Percentiles rank a stretch among this genome's conserved stretches.
These are phyloP conservation scores for Microdochium paspali DNA, from an alignment of 2,329 filamentous ascomycete genomes.

Conservation along the genomic window DNA sequence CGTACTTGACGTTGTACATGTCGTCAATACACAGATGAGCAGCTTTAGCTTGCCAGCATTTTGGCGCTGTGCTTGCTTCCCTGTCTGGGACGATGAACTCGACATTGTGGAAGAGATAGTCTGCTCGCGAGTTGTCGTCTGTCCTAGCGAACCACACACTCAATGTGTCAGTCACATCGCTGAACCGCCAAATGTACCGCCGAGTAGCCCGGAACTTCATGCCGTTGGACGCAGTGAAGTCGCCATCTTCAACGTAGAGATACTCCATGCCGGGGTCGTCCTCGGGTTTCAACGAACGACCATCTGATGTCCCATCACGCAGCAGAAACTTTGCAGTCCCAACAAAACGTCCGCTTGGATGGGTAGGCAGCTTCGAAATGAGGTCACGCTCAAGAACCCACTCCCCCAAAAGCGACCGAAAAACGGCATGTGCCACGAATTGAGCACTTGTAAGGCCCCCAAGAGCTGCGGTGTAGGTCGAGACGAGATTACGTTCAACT, in stretches of 20 bases:
- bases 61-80: slow-evolving; percentile 9
- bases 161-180: slow-evolving; percentile 47
- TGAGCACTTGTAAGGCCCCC: slow-evolving; percentile 30
- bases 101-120: slow-evolving; percentile 70
- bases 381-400: slow-evolving; percentile 57
- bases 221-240: slow-evolving; percentile 48
- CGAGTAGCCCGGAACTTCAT: slow-evolving; percentile 50
- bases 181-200: slow-evolving; percentile 66
- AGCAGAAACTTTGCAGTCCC: slow-evolving; percentile 59
- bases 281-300: slow-evolving; percentile 18
- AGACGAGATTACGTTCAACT: slow-evolving; percentile 31
- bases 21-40: slow-evolving; percentile 64
- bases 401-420: slow-evolving; percentile 58
- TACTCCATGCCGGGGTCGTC: slow-evolving; percentile 45
- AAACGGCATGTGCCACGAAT: slow-evolving; percentile 58
- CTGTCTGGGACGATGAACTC: slow-evolving; percentile 40
- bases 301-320: slow-evolving; percentile 47
- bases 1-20: slow-evolving; percentile 60
- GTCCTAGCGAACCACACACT: slow-evolving; percentile 67
- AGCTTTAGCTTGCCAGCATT: slow-evolving; percentile 54
- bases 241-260: slow-evolving; percentile 59
- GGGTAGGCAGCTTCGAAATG: slow-evolving; percentile 39
- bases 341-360: slow-evolving; percentile 55
- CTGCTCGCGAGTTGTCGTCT: slow-evolving; percentile 50
- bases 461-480: slow-evolving; percentile 31